phyloP scores from a whole-genome alignment of 768 basidiomycete genomes.

The Daedalea quercina region DNA sequence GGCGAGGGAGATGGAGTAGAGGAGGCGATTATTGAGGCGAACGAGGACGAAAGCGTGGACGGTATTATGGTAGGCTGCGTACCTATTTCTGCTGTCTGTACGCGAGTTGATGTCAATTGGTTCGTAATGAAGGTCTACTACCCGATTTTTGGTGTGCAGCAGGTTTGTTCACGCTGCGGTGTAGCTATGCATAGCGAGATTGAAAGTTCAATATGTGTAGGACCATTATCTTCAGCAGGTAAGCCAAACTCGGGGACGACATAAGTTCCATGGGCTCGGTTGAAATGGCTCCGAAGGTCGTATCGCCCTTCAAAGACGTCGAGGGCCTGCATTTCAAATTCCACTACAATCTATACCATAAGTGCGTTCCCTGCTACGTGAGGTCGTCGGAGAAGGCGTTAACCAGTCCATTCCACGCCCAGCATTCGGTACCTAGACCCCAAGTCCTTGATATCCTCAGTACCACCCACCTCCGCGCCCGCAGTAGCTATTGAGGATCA shows the following conservation, averaged over 20 bases:
- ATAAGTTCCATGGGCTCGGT: background rate
- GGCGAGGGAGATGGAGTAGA: conserved; percentile 88
- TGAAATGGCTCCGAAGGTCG: conserved; percentile 46
- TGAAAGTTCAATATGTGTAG: conserved; percentile 28
- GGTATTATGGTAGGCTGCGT: conserved; percentile 81
- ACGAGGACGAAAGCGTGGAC: conserved; percentile 77
- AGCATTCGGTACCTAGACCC: conserved; percentile 94
- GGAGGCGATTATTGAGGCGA: conserved; percentile 93
- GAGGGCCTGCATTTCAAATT: conserved; percentile 97
- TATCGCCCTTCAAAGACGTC: conserved; percentile 95
- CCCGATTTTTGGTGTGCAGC: conserved; percentile 87
- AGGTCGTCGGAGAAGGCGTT: too few species aligned
- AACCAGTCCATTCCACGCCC: background rate
- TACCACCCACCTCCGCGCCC: conserved; percentile 25
- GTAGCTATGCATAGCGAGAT: background rate
- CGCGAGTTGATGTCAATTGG: background rate
- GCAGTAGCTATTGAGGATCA: conserved; percentile 40
- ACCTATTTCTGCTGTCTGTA: background rate
- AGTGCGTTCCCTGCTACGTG: too few species aligned
- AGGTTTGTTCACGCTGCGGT: conserved; percentile 51
- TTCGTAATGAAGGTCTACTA: conserved; percentile 69
- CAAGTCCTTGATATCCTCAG: conserved; percentile 49
- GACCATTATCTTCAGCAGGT: conserved; percentile 98
- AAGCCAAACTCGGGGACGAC: conserved; percentile 8
- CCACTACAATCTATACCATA: conserved; percentile 91